phyloP scores from a whole-genome alignment of 768 basidiomycete species.

The Agaricus blazei region DNA sequence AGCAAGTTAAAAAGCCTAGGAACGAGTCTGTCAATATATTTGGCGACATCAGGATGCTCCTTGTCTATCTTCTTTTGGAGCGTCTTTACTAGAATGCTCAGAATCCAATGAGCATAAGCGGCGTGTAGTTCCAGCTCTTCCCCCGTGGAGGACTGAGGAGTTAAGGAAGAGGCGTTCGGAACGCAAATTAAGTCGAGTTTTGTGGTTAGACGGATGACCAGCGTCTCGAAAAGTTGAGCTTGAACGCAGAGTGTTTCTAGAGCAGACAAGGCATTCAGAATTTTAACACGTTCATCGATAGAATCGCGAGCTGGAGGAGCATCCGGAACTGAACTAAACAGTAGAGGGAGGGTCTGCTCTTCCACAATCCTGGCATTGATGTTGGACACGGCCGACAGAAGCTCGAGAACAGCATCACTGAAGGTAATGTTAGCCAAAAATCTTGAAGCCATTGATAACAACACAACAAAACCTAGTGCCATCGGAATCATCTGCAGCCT shows the following conservation, averaged over 20 bases:
- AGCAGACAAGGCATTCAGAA: conserved; percentile 62
- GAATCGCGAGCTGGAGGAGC: conserved; percentile 51
- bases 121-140: conserved; percentile 56
- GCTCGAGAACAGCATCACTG: conserved; percentile 56
- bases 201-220: conserved; percentile 71
- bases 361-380: conserved; percentile 61
- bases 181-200: conserved; percentile 72
- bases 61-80: conserved; percentile 41
- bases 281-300: conserved; percentile 49
- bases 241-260: conserved; percentile 71
- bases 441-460: too few species aligned
- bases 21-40: conserved; percentile 75
- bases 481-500: conserved; percentile 43
- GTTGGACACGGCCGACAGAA: conserved; percentile 59
- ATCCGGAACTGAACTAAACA: conserved; percentile 76
- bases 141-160: conserved; percentile 12
- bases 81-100: conserved; percentile 63
- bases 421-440: neutral
- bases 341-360: conserved; percentile 71
- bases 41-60: conserved; percentile 68
- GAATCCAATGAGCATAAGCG: conserved; percentile 82
- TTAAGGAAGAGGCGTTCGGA: conserved; percentile 11
- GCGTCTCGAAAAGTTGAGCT: conserved; percentile 75
- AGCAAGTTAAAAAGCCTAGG: conserved; percentile 66
- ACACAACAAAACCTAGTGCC: conserved; percentile 43